A percentile compares a stretch with the other conserved stretches of the same genome.
Conservation (phyloP, 2,329 filamentous ascomycete species). For the Fusarium temperatum region DNA sequence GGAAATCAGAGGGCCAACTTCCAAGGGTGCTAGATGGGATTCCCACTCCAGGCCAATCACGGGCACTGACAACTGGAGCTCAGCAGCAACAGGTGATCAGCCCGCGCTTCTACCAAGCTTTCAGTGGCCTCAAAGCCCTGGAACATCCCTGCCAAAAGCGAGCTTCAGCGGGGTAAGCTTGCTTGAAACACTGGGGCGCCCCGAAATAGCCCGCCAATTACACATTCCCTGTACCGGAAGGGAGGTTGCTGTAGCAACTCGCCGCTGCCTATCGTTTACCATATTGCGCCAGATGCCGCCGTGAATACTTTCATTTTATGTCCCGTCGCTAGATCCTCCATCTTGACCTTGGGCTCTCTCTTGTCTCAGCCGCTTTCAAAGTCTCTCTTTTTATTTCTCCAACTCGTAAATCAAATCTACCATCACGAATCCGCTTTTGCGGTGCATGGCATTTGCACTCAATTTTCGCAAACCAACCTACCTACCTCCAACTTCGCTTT, state of each 20-base stretch:
- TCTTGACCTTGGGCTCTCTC: slow-evolving; percentile 9
- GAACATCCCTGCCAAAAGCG: slow-evolving; percentile 28
- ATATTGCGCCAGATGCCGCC: slow-evolving; percentile 8
- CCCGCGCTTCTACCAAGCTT: slow-evolving; percentile 27
- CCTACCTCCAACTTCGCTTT: slow-evolving; percentile 17
- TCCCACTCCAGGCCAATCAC: slow-evolving; percentile 16
- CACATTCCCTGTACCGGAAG: neutral
- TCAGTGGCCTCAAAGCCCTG: slow-evolving; percentile 31
- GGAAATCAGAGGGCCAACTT: neutral
- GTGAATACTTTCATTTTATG: slow-evolving; percentile 38
- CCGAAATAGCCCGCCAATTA: slow-evolving; percentile 35
- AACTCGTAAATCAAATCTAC: slow-evolving; percentile 7
- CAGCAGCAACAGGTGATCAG: slow-evolving; percentile 26
- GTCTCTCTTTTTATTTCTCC: slow-evolving; percentile 27
- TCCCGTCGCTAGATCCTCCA: slow-evolving; percentile 8
- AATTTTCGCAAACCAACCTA: slow-evolving; percentile 7
- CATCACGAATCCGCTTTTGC: slow-evolving; percentile 18
- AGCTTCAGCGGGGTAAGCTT: slow-evolving; percentile 40
- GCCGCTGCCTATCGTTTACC: slow-evolving; percentile 9
- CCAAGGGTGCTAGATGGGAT: slow-evolving; percentile 11
- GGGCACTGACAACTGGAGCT: slow-evolving; percentile 7
- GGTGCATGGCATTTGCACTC: slow-evolving; percentile 25
- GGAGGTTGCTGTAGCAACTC: slow-evolving; percentile 39
- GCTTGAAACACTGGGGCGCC: slow-evolving; percentile 38
- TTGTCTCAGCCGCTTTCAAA: slow-evolving; percentile 37